Base-by-base conservation (phyloP, 768 basidiomycete genomes). In the Podaxis sp. region DNA sequence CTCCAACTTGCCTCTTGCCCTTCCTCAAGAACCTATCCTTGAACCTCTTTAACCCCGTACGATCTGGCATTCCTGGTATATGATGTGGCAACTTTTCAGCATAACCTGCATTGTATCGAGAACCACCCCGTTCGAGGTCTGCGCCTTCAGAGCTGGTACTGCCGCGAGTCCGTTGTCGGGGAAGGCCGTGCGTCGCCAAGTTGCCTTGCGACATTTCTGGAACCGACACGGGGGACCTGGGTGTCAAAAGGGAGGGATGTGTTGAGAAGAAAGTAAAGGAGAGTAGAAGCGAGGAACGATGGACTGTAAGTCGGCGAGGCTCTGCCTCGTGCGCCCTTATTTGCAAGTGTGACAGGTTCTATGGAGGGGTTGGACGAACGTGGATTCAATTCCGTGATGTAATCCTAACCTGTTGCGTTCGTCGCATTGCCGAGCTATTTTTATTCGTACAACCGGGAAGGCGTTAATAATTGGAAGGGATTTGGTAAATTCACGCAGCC, bases 1-100 rank as follows among this genome's bases (percentile, higher is more conserved):
- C 68, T 0, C 82, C 79, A 36, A 84, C 70, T 19, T 77, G 76
- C 62, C 65, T 68, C 70, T 77, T 83, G 7, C 82, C 83, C 64
- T 73, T 79, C 53, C 81, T 75, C 49, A 73, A 73, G 63, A 85
- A 84, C 33, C 81, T 75, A 55, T 78, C 70, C 75, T 77, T 76
- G 63, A 82, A 80, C 22, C 66, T 70, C 29, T 15, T n/a, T 22
- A 56, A 25, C 17, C 61, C 61, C 15, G 12, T 25, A 5, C 33
- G 27, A 8, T 55, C 60, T 33, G 53, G 60, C 27, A 59, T 51
- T 22, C 53, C 52, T 4, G 53, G 60, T 43, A 61, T 55, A 55
- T 61, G 60, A 13, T 52, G 58, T 3, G 36, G 58, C 1, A 37
- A 52, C 29, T 47, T 54, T 55, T 54, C 38, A 12, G 19, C 36